A percentile compares a stretch with the other conserved stretches of the same genome.
Conservation (phyloP, 805 yeast genomes). For the Lipomyces chichibuensis region DNA sequence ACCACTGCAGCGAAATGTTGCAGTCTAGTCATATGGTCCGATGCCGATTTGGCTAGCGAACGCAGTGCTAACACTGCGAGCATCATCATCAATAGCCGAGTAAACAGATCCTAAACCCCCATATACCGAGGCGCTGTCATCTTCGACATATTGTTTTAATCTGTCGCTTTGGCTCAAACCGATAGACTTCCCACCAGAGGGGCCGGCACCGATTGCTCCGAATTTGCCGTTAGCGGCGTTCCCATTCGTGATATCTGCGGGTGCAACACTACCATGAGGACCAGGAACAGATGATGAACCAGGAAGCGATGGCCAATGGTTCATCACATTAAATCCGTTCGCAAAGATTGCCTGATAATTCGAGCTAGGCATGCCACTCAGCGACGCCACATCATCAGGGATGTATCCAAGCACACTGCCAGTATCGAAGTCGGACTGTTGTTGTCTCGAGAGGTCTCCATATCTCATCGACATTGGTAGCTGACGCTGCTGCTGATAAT, state of each 20-base stretch:
- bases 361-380: constrained; percentile 10
- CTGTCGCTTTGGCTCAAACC: constrained; percentile 36
- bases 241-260: not conserved
- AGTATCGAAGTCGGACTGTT: constrained; percentile 45
- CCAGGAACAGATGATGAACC: not conserved
- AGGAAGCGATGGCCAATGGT: constrained; percentile 22
- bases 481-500: constrained; percentile 13
- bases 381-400: constrained; percentile 38
- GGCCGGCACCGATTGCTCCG: constrained; percentile 23
- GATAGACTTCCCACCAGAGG: constrained; percentile 11
- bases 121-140: constrained; percentile 27
- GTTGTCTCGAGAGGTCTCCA: not conserved
- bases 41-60: constrained; percentile 39
- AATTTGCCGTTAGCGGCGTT: constrained; percentile 7
- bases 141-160: constrained; percentile 34
- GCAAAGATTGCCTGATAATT: constrained; percentile 33
- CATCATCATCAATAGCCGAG: constrained; percentile 35
- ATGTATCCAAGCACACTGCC: constrained; percentile 48
- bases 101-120: constrained; percentile 28
- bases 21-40: constrained; percentile 19
- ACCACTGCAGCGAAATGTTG: not conserved
- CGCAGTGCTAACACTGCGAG: constrained; percentile 36
- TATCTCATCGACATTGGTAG: not conserved
- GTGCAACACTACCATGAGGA: not conserved
- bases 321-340: constrained; percentile 21